A percentile compares a stretch with the other conserved stretches of the same genome.
These are phyloP conservation scores for Naegleria lovaniensis DNA, from an alignment of 208 protist genomes.

Conservation along the genomic window DNA sequence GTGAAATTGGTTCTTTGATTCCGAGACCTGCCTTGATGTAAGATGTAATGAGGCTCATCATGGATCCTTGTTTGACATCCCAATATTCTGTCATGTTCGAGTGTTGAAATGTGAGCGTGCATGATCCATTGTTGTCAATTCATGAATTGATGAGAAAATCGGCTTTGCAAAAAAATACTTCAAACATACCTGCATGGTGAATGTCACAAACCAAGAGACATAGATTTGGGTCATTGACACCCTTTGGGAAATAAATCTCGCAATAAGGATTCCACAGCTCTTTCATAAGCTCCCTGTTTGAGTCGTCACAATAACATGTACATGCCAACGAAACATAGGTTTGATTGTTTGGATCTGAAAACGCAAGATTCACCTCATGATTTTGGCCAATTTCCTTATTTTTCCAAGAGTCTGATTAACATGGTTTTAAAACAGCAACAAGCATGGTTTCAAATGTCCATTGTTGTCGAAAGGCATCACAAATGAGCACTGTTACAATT, in stretches of 20 bases:
- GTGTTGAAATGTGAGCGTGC: no score
- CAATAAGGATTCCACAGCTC: background rate
- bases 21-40: background rate
- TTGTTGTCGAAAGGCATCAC: no score
- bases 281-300: background rate
- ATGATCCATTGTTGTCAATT: no score
- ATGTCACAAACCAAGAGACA: background rate
- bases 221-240: background rate
- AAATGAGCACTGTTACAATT: no score
- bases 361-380: background rate
- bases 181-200: background rate
- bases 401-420: background rate
- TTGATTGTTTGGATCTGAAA: background rate
- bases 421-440: no score
- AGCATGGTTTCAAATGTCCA: no score
- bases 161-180: background rate
- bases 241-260: background rate
- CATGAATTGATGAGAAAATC: no score
- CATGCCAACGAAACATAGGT: background rate
- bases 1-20: background rate
- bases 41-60: background rate
- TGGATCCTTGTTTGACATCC: background rate
- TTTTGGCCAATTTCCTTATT: background rate
- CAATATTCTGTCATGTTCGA: background rate
- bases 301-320: background rate